Evolutionary conservation across 768 basidiomycete genomes (phyloP), one percentile per base, ranked within the genome.

Genomic region (Cytidiella melzeri): DNA sequence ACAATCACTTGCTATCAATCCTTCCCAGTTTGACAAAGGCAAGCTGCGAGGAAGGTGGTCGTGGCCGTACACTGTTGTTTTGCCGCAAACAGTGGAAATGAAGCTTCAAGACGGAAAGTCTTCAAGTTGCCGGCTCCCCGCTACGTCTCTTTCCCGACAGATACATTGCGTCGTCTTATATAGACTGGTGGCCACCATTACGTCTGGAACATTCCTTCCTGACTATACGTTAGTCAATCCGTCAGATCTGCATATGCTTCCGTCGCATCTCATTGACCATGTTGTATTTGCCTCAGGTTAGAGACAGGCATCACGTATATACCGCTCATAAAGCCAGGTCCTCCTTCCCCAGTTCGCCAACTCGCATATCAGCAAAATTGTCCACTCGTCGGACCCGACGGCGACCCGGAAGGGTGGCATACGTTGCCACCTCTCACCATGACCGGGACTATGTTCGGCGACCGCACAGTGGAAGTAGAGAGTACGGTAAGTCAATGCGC

Each of bases 321-420:
- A 0, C 59, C 60, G 10, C 54, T 54, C 11, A 43, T 52, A 7
- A 36, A 58, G 13, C 62, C 61, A 1, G 30, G 45, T n/a, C 40
- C 56, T 4, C 58, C 60, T 3, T 57, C 58, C 2, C 45, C 58
- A n/a, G 46, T 56, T 2, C 55, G 61, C 3, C 60, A 61, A 27
- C 50, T 61, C 5, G 57, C 60, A 1, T 61, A 59, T 43, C 56
- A 55, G 36, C 53, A 57, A 11, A 41, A 52, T 21, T 46, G 24
- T 7, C 55, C 60, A 2, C 39, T 63, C 5, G 44, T 57, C 18
- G 61, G 60, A 1, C 57, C 55, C 2, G 56, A 59, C 20, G 55
- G 47, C 4, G 61, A 63, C 18, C 57, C 60, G 1, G 58, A 57
- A 11, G 61, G 60, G 15, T 63, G 61, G 61, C 51, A 55, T 34